A percentile compares a stretch with the other conserved stretches of the same genome.
phyloP scores from a whole-genome alignment of 2,329 filamentous ascomycete genomes.

The Cladophialophora exuberans region DNA sequence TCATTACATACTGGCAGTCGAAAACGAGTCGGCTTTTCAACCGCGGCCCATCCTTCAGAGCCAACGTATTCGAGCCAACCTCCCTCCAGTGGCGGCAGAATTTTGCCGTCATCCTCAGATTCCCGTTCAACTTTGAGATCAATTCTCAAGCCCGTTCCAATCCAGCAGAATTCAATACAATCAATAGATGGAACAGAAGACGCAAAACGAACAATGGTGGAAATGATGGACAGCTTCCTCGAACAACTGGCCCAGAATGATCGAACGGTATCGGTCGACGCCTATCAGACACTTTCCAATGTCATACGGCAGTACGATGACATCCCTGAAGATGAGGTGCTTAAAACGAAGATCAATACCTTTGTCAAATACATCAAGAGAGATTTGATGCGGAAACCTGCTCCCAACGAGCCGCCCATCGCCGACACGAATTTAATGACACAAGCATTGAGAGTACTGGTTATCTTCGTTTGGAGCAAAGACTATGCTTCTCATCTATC shows the following conservation, averaged over 20 bases:
- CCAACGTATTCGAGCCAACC: slow-evolving; percentile 39
- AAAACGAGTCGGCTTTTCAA: slow-evolving; percentile 67
- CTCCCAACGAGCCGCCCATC: slow-evolving; percentile 55
- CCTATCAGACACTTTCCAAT: slow-evolving; percentile 78
- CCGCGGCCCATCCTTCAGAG: slow-evolving; percentile 51
- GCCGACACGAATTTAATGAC: slow-evolving; percentile 68
- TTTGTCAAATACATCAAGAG: slow-evolving; percentile 82
- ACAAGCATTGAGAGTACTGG: slow-evolving; percentile 76
- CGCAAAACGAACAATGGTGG: slow-evolving; percentile 20
- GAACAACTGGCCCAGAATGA: slow-evolving; percentile 78
- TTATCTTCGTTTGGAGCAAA: slow-evolving; percentile 74
- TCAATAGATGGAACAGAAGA: slow-evolving; percentile 5
- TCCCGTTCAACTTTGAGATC: slow-evolving; percentile 63
- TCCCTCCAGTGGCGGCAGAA: slow-evolving; percentile 42
- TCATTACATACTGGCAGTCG: slow-evolving; percentile 22
- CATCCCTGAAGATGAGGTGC: slow-evolving; percentile 72
- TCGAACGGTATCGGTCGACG: slow-evolving; percentile 74
- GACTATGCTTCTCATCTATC: slow-evolving; percentile 71
- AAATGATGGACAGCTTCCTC: slow-evolving; percentile 74
- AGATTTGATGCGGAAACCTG: slow-evolving; percentile 59
- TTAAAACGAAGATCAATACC: slow-evolving; percentile 74
- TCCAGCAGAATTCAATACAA: slow-evolving; percentile 27
- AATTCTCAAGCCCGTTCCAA: slow-evolving; percentile 74
- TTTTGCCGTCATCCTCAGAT: slow-evolving; percentile 54
- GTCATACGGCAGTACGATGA: slow-evolving; percentile 81